Evolutionary conservation across 164 flowering plant species (phyloP).

Genomic region (Berberis thunbergii): DNA sequence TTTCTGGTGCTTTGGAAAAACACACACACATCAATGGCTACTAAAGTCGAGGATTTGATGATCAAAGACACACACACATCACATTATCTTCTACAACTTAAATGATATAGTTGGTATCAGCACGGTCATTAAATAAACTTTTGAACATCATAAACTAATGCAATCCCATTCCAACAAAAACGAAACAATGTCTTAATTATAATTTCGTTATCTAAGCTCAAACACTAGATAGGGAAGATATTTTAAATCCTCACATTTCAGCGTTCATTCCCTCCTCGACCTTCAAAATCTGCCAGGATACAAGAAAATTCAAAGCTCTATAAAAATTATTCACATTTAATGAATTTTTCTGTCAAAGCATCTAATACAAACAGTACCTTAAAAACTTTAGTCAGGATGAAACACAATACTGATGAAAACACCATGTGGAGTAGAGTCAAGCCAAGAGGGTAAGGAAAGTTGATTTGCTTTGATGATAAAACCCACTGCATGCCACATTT

Average conservation of each 20-base stretch:
- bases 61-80: too few relatives aligned
- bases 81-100: too few relatives aligned
- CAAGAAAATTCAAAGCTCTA: constrained; percentile 5
- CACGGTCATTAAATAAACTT: too few relatives aligned
- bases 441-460: constrained; percentile 96
- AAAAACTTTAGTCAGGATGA: constrained; percentile 64
- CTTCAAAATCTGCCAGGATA: constrained; percentile 54
- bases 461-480: constrained; percentile 90
- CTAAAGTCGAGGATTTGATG: too few relatives aligned
- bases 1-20: too few relatives aligned
- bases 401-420: constrained; percentile 91
- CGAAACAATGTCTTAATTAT: too few relatives aligned
- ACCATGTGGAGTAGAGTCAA: constrained; percentile 94
- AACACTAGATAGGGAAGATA: neutral
- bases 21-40: too few relatives aligned
- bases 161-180: too few relatives aligned
- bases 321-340: neutral
- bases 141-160: too few relatives aligned
- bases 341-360: too few relatives aligned
- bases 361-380: constrained; percentile 46
- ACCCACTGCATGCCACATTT: constrained; percentile 67
- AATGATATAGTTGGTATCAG: too few relatives aligned
- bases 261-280: constrained; percentile 90
- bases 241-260: constrained; percentile 61
- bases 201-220: neutral